Conservation (phyloP, 306 rosid species). For the Cucumis melo region DNA sequence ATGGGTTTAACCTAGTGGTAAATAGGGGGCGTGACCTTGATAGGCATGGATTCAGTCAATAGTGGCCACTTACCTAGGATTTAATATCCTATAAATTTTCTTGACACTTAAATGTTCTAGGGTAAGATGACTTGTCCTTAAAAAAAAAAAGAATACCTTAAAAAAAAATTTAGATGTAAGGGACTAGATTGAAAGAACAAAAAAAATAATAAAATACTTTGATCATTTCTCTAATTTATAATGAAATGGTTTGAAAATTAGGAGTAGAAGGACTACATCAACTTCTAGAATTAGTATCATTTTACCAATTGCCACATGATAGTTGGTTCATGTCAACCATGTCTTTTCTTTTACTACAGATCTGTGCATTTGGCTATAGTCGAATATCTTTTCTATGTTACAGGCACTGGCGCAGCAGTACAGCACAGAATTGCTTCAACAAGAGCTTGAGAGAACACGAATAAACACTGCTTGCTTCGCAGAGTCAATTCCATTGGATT, state of each 20-base stretch:
- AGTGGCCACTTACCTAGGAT: no score
- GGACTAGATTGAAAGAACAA: neutral
- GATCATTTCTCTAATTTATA: neutral
- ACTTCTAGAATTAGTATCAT: neutral
- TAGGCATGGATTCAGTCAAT: no score
- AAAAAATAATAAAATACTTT: no score
- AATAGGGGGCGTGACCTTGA: no score
- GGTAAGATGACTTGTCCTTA: no score
- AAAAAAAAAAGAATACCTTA: no score
- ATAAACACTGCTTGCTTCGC: constrained; percentile 92
- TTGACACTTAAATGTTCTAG: no score
- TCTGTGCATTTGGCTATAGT: neutral
- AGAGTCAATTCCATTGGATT: constrained; percentile 62
- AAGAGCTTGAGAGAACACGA: constrained; percentile 88
- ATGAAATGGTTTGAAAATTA: neutral
- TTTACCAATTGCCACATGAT: neutral
- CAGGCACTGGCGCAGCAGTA: constrained; percentile 92
- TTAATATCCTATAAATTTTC: no score
- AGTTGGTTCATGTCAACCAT: neutral
- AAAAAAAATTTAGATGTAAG: no score
- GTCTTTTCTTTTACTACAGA: neutral
- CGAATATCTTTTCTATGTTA: constrained; percentile 9
- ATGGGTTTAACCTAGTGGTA: no score
- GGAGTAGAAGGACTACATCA: neutral
- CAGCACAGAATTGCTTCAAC: constrained; percentile 76